Evolutionary conservation across 495 filamentous ascomycete species (phyloP).

Genomic region (Talaromyces ruber): DNA sequence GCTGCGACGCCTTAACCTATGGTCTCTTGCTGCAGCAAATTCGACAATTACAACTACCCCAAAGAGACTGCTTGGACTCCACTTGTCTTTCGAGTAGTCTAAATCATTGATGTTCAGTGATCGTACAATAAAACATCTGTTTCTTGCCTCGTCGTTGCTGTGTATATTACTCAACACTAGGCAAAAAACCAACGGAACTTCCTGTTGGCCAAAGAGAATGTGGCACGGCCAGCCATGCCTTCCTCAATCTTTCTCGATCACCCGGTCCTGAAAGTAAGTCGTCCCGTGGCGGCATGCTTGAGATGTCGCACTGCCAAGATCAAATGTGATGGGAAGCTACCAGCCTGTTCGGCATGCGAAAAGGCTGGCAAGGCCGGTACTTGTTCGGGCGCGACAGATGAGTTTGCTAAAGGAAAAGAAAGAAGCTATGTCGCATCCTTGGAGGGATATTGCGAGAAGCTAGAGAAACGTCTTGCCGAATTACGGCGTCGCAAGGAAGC

Average conservation of each 20-base stretch:
- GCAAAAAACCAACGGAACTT: neutral
- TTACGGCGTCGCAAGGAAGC: conserved; percentile 47
- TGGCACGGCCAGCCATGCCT: conserved; percentile 16
- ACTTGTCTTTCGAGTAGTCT: neutral
- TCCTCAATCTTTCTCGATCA: conserved; percentile 48
- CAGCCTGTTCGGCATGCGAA: conserved; percentile 88
- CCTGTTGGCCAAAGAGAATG: conserved; percentile 7
- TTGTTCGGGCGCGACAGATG: conserved; percentile 89
- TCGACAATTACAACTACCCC: neutral
- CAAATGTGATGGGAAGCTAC: conserved; percentile 91
- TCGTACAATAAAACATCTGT: neutral
- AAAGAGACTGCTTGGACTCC: neutral
- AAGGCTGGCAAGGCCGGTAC: conserved; percentile 69
- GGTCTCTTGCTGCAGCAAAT: neutral
- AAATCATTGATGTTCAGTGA: neutral
- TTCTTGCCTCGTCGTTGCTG: neutral
- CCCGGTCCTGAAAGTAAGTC: conserved; percentile 78
- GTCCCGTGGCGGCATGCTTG: conserved; percentile 87
- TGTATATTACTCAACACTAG: neutral
- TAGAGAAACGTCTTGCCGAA: conserved; percentile 63
- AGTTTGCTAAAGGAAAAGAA: conserved; percentile 90
- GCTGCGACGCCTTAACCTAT: neutral
- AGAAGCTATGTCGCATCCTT: conserved; percentile 90
- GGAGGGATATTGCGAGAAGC: conserved; percentile 77
- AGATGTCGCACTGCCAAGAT: conserved; percentile 90